Conservation (phyloP, 768 basidiomycete species). For the Leccinellum luteum region DNA sequence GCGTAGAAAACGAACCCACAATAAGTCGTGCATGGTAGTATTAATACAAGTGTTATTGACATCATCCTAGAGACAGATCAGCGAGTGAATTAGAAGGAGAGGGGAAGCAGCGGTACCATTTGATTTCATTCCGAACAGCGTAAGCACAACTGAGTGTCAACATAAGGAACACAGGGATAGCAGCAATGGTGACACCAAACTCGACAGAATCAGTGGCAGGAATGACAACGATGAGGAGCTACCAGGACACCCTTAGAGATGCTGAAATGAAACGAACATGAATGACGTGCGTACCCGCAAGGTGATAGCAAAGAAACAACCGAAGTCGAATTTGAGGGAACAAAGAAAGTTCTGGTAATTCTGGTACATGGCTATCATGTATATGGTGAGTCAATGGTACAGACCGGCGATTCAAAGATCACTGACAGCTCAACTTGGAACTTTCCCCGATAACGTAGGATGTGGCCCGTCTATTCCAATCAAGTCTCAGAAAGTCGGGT, state of each 20-base stretch:
- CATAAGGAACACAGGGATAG: constrained; percentile 73
- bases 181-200: constrained; percentile 77
- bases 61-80: neutral
- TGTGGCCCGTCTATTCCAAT: constrained; percentile 69
- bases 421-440: constrained; percentile 76
- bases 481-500: neutral
- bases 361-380: constrained; percentile 72
- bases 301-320: constrained; percentile 78
- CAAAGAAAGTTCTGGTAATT: constrained; percentile 86
- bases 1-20: constrained; percentile 47
- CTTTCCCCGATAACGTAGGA: constrained; percentile 89
- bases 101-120: constrained; percentile 48
- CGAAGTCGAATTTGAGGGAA: constrained; percentile 86
- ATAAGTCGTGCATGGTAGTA: constrained; percentile 74
- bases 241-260: no score
- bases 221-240: constrained; percentile 82
- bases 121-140: constrained; percentile 50
- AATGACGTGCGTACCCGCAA: constrained; percentile 58
- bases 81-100: neutral
- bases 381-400: constrained; percentile 1
- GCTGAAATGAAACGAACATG: neutral
- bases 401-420: neutral
- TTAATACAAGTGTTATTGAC: constrained; percentile 64
- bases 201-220: constrained; percentile 58
- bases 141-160: constrained; percentile 56